Base-by-base conservation (phyloP, 1,284 basidiomycete genomes). In the Malassezia pachydermatis region DNA sequence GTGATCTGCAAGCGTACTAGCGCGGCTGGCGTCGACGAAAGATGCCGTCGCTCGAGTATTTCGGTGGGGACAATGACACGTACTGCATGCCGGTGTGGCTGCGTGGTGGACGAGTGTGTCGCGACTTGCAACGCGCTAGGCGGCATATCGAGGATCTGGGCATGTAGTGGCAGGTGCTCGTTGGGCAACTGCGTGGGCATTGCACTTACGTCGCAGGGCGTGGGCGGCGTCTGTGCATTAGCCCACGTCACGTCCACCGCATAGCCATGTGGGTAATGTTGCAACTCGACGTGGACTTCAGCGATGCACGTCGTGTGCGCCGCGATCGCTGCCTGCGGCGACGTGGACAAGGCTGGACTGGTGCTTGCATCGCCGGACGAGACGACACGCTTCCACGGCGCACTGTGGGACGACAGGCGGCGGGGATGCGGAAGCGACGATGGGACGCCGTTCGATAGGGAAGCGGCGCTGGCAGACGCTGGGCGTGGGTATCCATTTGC, bases 121-220 rank as follows among this genome's bases (percentile, higher is more conserved):
- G 67, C 67, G 0, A 65, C 67, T 7, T 67, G 57, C n/a, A 69
- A 56, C 2, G 67, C 66, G 22, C 63, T 64, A 7, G 67, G 66
- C 9, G 66, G 67, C 34, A 67, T 45, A 29, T 70, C 67, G 43
- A 59, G 62, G 8, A 64, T 55, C 10, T 44, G 43, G 19, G 63
- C 47, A 19, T 57, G 48, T 19, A 64, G 44, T 10, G 67, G 66
- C 27, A 69, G 38, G 36, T 33, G 20, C 19, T 27, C 40, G 39
- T 20, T 36, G 22, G 47, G 46, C 27, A n/a, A 17, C 6, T 7
- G 34, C 23, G 16, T 19, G n/a, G 45, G 44, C 27, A 10, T 11
- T 27, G 19, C 19, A 5, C 17, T 20, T 8, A 45, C n/a, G 32
- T 50, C 44, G 29, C 13, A 41, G 1, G 6, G 4, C n/a, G 27